Base-by-base conservation (phyloP, 768 basidiomycete genomes). In the Termitomyces sp. region DNA sequence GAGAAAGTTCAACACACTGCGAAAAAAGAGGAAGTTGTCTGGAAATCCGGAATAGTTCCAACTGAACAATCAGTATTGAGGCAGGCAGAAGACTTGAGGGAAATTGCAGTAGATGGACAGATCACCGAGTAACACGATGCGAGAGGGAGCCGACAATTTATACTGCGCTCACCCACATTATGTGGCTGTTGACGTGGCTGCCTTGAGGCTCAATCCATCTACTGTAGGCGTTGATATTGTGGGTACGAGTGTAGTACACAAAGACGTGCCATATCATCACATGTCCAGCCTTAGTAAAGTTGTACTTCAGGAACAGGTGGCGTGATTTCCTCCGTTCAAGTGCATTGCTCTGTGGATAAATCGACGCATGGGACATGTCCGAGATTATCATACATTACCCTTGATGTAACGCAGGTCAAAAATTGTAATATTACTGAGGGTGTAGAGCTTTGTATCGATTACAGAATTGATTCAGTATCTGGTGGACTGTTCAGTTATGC, bases 161-260 rank as follows among this genome's bases (percentile, higher is more conserved):
- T 39, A 51, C 25, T 51, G 37, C 37, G 37, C 49, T 40, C 49
- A n/a, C n/a, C n/a, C n/a, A 27, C 49, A 27, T 39, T 25, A 28
- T 51, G 37, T 51, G 50, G 25, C 35, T 50, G 21, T 49, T 49
- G 48, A 16, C 8, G 48, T 50, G 34, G 23, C 23, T 40, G 37
- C 37, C 50, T 51, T 27, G 37, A 39, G 50, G 50, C 7, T 8
- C 17, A n/a, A 39, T 10, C 19, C 37, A 51, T 40, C 37, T 7
- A 12, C 27, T 51, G 50, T 51, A 28, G 50, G 50, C 37, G 50
- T 39, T 28, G 50, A 51, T n/a, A 17, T 51, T 40, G 50, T 51
- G 37, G 50, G 49, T 50, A 19, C 23, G 35, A 50, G 48, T 4
- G 17, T 27, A 25, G 5, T n/a, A 3, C 49, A 50, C 11, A 11